phyloP scores from a whole-genome alignment of 2,329 filamentous ascomycete species.

The Akanthomyces lecanii region DNA sequence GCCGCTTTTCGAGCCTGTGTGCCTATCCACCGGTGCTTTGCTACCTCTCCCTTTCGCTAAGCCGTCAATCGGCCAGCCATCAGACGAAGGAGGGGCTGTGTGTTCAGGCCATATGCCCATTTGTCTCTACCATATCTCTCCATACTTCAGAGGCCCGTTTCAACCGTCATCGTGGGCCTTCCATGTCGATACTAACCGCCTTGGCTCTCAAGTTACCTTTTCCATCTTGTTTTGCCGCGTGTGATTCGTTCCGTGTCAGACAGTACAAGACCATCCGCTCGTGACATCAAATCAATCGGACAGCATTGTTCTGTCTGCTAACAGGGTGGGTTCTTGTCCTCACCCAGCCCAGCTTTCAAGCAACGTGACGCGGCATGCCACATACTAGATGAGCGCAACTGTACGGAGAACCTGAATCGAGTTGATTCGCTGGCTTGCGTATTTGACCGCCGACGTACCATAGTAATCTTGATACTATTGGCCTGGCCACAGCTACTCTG shows the following conservation, averaged over 20 bases:
- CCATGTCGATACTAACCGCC: neutral
- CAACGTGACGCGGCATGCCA: neutral
- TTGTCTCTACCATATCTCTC: neutral
- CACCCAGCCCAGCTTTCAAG: neutral
- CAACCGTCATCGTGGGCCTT: neutral
- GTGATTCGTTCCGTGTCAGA: neutral
- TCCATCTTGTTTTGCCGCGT: neutral
- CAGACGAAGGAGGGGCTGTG: neutral
- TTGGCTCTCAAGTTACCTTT: neutral
- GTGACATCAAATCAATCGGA: neutral
- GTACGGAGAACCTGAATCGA: too few relatives aligned
- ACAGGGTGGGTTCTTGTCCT: neutral
- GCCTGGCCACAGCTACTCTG: neutral
- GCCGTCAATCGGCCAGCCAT: neutral
- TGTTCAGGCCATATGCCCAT: neutral
- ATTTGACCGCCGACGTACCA: neutral
- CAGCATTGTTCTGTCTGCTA: neutral
- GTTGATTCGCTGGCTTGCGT: neutral
- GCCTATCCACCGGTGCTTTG: too few relatives aligned
- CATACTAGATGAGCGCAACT: too few relatives aligned
- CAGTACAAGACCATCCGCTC: neutral
- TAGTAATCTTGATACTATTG: neutral
- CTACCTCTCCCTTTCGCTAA: neutral
- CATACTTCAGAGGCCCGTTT: neutral
- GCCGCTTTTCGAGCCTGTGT: too few relatives aligned